Evolutionary conservation across 768 basidiomycete species (phyloP).

Genomic region (Hygrocybe punicea): DNA sequence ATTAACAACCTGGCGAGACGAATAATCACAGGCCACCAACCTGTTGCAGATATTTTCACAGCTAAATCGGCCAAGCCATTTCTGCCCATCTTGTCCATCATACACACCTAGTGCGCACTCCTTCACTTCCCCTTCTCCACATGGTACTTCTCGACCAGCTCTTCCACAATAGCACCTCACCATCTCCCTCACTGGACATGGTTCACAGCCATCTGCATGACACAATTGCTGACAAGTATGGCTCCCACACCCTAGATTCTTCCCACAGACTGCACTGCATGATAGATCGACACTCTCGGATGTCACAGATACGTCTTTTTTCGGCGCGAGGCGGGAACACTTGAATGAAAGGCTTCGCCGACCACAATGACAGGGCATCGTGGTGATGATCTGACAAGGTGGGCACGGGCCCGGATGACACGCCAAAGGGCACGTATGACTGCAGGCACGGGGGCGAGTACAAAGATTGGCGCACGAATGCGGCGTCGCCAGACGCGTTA

Average conservation of each 20-base stretch:
- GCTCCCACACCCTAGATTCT: slow-evolving; percentile 61
- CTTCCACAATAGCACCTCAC: slow-evolving; percentile 81
- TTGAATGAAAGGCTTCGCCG: slow-evolving; percentile 43
- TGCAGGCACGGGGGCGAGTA: slow-evolving; percentile 60
- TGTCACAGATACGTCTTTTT: slow-evolving; percentile 43
- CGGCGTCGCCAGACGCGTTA: slow-evolving; percentile 63
- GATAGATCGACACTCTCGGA: slow-evolving; percentile 24
- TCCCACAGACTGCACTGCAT: slow-evolving; percentile 44
- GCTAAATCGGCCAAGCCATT: slow-evolving; percentile 60
- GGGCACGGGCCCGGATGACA: slow-evolving; percentile 98
- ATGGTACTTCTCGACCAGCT: slow-evolving; percentile 53
- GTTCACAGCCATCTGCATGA: slow-evolving; percentile 71
- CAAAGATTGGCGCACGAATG: slow-evolving; percentile 77
- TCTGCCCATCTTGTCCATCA: slow-evolving; percentile 30
- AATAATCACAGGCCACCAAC: slow-evolving; percentile 29
- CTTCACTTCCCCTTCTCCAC: slow-evolving; percentile 58
- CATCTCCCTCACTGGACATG: slow-evolving; percentile 54
- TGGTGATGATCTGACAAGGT: slow-evolving; percentile 79
- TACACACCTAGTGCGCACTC: slow-evolving; percentile 34
- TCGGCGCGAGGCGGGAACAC: slow-evolving; percentile 46
- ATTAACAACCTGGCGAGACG: slow-evolving; percentile 1
- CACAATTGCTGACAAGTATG: slow-evolving; percentile 70
- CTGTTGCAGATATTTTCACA: slow-evolving; percentile 64
- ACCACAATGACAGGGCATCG: slow-evolving; percentile 76
- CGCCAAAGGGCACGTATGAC: slow-evolving; percentile 75